phyloP scores from a whole-genome alignment of 164 flowering plant species.

The Nymphaea colorata region DNA sequence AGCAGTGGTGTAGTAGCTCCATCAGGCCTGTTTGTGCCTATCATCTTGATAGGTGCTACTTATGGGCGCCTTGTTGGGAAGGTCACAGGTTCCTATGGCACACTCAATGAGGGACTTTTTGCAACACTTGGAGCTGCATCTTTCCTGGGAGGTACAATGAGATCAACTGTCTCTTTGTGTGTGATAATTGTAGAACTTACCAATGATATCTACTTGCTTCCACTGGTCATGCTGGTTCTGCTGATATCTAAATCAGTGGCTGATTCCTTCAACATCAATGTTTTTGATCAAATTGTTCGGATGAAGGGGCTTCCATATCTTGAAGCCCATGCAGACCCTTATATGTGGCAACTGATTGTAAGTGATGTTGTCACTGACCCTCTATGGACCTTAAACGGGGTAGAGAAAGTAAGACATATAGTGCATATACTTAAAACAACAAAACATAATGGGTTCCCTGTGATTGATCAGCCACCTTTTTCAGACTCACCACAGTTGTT shows the following conservation, averaged over 20 bases:
- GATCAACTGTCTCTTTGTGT: slow-evolving; percentile 80
- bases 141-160: slow-evolving; percentile 87
- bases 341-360: slow-evolving; percentile 78
- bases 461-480: slow-evolving; percentile 56
- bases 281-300: slow-evolving; percentile 64
- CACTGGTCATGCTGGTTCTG: slow-evolving; percentile 81
- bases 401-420: slow-evolving; percentile 71
- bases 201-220: slow-evolving; percentile 66
- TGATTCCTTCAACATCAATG: slow-evolving; percentile 59
- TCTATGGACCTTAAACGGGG: slow-evolving; percentile 51
- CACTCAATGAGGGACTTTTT: slow-evolving; percentile 67
- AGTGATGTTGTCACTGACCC: slow-evolving; percentile 71
- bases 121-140: slow-evolving; percentile 94
- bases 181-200: slow-evolving; percentile 77
- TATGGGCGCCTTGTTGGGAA: slow-evolving; percentile 85
- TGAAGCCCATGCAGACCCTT: slow-evolving; percentile 76
- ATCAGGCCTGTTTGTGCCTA: slow-evolving; percentile 78
- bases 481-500: slow-evolving; percentile 42
- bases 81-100: slow-evolving; percentile 42
- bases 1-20: slow-evolving; percentile 83
- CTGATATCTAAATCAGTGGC: slow-evolving; percentile 87
- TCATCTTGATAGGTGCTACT: slow-evolving; percentile 75
- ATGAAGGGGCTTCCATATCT: slow-evolving; percentile 82
- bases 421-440: slow-evolving; percentile 62
- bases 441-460: slow-evolving; percentile 80